Conservation (phyloP, 495 filamentous ascomycete genomes). For the Niebla homalea region DNA sequence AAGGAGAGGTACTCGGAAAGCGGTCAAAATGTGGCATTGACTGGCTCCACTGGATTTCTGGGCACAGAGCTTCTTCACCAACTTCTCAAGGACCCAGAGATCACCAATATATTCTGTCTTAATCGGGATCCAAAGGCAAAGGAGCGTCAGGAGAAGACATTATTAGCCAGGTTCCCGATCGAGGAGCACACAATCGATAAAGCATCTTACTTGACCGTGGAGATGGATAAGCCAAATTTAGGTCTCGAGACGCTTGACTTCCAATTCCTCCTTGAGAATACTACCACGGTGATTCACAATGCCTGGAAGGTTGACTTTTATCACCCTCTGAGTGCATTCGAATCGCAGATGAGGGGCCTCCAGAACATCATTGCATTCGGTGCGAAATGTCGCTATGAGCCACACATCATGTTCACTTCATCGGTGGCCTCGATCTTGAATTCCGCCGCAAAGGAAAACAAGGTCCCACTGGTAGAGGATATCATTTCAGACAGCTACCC, state of each 20-base stretch:
- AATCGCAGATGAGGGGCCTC: constrained; percentile 26
- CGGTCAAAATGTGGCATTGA: constrained; percentile 17
- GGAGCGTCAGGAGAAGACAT: background rate
- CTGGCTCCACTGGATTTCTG: constrained; percentile 29
- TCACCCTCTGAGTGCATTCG: constrained; percentile 23
- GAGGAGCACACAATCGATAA: background rate
- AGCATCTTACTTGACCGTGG: background rate
- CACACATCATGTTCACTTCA: constrained; percentile 42
- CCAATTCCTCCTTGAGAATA: constrained; percentile 4
- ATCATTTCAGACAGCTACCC: background rate
- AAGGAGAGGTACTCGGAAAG: background rate
- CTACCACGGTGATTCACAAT: constrained; percentile 29
- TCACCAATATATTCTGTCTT: constrained; percentile 22
- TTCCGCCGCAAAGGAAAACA: background rate
- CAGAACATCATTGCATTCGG: constrained; percentile 41
- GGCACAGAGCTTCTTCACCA: constrained; percentile 24
- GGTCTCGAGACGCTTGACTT: constrained; percentile 13
- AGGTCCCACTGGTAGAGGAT: background rate
- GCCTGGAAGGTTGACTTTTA: constrained; percentile 37
- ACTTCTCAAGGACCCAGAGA: constrained; percentile 12
- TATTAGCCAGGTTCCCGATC: background rate
- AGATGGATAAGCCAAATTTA: constrained; percentile 15
- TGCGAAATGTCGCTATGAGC: constrained; percentile 22
- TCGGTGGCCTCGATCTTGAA: constrained; percentile 28
- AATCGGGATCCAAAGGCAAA: constrained; percentile 24